Conservation (phyloP, 179 eudicot species). For the Spinacia oleracea region DNA sequence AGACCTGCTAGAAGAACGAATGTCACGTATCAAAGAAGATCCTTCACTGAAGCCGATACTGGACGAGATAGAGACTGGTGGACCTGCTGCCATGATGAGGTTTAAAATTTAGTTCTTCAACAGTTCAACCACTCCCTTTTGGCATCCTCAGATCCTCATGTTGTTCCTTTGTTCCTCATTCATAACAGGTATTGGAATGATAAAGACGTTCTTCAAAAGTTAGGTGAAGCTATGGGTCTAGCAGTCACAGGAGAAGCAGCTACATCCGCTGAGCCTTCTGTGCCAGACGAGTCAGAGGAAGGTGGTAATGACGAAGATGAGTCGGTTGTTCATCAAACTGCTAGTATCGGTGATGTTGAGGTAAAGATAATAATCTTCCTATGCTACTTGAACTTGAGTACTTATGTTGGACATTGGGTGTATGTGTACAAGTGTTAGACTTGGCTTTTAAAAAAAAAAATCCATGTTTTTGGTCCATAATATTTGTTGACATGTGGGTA, state of each 20-base stretch:
- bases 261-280: conserved; percentile 54
- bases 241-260: conserved; percentile 66
- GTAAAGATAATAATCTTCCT: conserved; percentile 33
- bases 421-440: not conserved
- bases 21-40: conserved; percentile 90
- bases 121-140: not conserved
- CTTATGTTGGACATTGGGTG: not conserved
- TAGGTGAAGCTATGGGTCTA: conserved; percentile 99
- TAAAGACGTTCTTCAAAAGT: conserved; percentile 80
- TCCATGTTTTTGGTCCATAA: not conserved
- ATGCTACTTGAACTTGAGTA: not conserved
- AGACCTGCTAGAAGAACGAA: conserved; percentile 85
- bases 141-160: not conserved
- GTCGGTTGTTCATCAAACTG: conserved; percentile 92
- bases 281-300: conserved; percentile 68
- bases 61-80: conserved; percentile 95
- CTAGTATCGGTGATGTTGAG: conserved; percentile 93
- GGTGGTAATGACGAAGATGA: conserved; percentile 84
- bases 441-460: not conserved
- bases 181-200: conserved; percentile 91
- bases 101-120: conserved; percentile 17
- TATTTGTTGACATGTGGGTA: not conserved
- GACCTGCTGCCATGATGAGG: conserved; percentile 99
- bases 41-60: conserved; percentile 89
- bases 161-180: not conserved